Base-by-base conservation (phyloP, 2,329 filamentous ascomycete species). In the Ophiosphaerella narmari region DNA sequence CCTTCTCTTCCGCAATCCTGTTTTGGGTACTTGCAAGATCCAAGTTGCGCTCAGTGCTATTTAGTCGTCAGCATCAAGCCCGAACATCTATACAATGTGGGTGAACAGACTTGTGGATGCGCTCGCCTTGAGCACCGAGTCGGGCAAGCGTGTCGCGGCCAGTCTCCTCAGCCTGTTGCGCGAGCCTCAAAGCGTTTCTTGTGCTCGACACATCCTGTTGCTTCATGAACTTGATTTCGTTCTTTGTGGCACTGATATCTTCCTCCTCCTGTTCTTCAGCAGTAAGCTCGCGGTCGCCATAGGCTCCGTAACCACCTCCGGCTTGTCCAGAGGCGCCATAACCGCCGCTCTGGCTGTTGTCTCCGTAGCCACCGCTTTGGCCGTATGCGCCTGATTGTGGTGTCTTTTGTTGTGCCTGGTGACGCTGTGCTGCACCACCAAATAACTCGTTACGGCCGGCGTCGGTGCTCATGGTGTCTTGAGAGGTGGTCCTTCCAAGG, bases 21-120 rank as follows among this genome's bases (percentile, higher is more conserved):
- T 90, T 90, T 71, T 92, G 87, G 52, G 86, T 87, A n/a, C 83
- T 77, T 4, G 91, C 88, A 57, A 90, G 79, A 63, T 96, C 90
- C 49, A 97, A 80, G 64, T 93, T 91, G 73, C 84, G 85, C 72
- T 96, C 90, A 0, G 62, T 66, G 51, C 62, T 66, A 35, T 9
- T 1, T 31, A 2, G 7, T 6, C 88, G 47, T 67, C 43, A 64
- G 57, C 42, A 16, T 47, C 18, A 11, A 23, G 2, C 6, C 16
- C 48, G 37, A 29, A 13, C 9, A 18, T 14, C 11, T 12, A 7
- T 9, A 12, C 11, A 12, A 5, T n/a, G 4, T 13, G 36, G n/a
- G 18, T 1, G 18, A 18, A 43, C 46, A 18, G 41, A 65, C 61
- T 68, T 69, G 42, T 71, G 67, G n/a, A 72, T 70, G 29, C 69